phyloP scores from a whole-genome alignment of 208 protist species.

The Vickermania ingenoplastis region DNA sequence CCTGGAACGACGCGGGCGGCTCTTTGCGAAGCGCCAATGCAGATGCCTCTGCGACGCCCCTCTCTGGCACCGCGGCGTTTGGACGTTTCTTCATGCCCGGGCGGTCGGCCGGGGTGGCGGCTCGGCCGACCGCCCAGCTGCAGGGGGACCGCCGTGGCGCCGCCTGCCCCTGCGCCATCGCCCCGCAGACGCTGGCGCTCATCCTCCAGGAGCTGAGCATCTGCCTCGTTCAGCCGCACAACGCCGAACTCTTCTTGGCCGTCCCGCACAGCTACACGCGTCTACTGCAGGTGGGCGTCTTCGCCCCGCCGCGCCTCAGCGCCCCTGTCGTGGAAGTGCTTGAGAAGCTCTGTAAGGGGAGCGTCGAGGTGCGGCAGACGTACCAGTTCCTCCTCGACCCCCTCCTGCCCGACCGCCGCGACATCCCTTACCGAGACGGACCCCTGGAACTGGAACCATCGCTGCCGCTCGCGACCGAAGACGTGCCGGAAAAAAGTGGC shows the following conservation, averaged over 20 bases:
- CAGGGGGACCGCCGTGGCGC: background rate
- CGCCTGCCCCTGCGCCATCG: slow-evolving; percentile 7
- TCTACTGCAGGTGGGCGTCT: slow-evolving; percentile 38
- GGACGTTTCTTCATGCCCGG: background rate
- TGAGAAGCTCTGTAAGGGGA: slow-evolving; percentile 77
- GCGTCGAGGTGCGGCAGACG: slow-evolving; percentile 13
- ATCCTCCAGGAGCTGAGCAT: slow-evolving; percentile 84
- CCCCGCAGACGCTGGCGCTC: slow-evolving; percentile 8
- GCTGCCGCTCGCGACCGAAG: background rate
- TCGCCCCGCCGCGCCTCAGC: slow-evolving; percentile 62
- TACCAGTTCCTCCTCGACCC: background rate
- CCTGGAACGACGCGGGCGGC: slow-evolving; percentile 4
- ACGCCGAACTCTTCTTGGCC: slow-evolving; percentile 48
- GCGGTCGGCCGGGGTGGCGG: background rate
- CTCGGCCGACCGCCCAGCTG: background rate
- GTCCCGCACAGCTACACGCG: slow-evolving; percentile 40
- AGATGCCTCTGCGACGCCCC: too few relatives aligned
- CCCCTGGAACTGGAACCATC: background rate
- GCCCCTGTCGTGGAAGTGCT: slow-evolving; percentile 65
- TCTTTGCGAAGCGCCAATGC: too few relatives aligned
- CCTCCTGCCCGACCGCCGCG: slow-evolving; percentile 1
- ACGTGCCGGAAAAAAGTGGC: background rate
- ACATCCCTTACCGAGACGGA: background rate
- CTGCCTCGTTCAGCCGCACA: slow-evolving; percentile 44
- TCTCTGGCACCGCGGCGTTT: too few relatives aligned